These are phyloP conservation scores for Neohortaea acidophila DNA, from an alignment of 495 filamentous ascomycete genomes.

Conservation along the genomic window DNA sequence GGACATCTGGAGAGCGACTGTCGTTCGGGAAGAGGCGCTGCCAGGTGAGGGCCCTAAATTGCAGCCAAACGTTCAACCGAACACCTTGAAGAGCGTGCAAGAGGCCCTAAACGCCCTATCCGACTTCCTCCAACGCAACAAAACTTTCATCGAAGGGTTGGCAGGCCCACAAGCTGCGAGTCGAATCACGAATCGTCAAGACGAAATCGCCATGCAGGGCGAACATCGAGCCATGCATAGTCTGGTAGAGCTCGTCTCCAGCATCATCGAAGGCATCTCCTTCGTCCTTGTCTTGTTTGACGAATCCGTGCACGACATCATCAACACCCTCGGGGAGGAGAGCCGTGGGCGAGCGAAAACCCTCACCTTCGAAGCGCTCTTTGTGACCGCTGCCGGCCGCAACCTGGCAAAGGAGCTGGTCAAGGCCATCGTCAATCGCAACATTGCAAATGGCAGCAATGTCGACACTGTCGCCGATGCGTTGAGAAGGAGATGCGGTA, in stretches of 20 bases:
- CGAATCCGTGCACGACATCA: constrained; percentile 78
- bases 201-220: constrained; percentile 76
- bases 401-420: constrained; percentile 93
- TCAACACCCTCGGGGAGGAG: constrained; percentile 54
- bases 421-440: constrained; percentile 93
- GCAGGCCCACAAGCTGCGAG: constrained; percentile 68
- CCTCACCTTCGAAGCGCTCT: constrained; percentile 74
- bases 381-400: constrained; percentile 60
- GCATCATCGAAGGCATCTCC: constrained; percentile 87
- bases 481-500: constrained; percentile 75
- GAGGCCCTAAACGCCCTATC: constrained; percentile 61
- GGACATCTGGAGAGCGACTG: constrained; percentile 64
- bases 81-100: constrained; percentile 61
- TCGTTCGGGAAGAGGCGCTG: constrained; percentile 39
- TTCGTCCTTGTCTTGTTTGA: constrained; percentile 90
- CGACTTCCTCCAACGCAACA: constrained; percentile 70
- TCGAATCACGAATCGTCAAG: constrained; percentile 58
- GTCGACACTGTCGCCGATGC: constrained; percentile 95
- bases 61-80: constrained; percentile 35
- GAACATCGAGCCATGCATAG: constrained; percentile 88
- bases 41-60: constrained; percentile 41
- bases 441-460: constrained; percentile 87
- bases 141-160: constrained; percentile 79
- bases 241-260: constrained; percentile 61
- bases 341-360: constrained; percentile 51